These are phyloP conservation scores for Jamesozyma spencerorum DNA, from an alignment of 805 yeast genomes.

Conservation along the genomic window DNA sequence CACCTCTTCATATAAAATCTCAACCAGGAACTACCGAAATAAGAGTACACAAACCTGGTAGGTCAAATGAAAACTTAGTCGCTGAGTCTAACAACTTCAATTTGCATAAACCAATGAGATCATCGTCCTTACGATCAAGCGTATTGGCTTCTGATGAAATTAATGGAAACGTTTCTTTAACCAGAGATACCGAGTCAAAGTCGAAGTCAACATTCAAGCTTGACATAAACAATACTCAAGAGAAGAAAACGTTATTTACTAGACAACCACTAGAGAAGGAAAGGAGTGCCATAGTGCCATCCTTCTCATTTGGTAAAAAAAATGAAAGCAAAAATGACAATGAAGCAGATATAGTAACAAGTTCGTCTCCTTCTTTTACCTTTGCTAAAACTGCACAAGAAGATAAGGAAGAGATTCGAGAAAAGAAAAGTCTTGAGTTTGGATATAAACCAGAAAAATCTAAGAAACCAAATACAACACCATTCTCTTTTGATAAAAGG, in stretches of 20 bases:
- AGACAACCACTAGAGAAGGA: not conserved
- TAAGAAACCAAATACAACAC: too few relatives aligned
- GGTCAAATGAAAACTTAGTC: not conserved
- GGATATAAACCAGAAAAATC: not conserved
- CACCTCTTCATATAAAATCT: conserved; percentile 5
- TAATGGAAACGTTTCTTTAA: not conserved
- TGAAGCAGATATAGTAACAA: too few relatives aligned
- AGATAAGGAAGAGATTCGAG: too few relatives aligned
- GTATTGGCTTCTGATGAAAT: conserved; percentile 17
- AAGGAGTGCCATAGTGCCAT: too few relatives aligned
- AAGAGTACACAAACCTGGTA: not conserved
- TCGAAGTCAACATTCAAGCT: too few relatives aligned
- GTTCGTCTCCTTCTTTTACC: too few relatives aligned
- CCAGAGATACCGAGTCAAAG: not conserved
- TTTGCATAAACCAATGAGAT: conserved; percentile 31
- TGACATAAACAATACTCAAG: too few relatives aligned
- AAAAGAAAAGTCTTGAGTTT: too few relatives aligned
- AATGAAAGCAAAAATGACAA: too few relatives aligned
- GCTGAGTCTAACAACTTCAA: conserved; percentile 7
- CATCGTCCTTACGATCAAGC: conserved; percentile 32
- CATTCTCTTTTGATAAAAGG: not conserved
- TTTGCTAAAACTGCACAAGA: too few relatives aligned
- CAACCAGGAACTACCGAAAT: conserved; percentile 9
- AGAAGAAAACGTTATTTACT: too few relatives aligned
- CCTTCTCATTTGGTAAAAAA: too few relatives aligned